A percentile compares a stretch with the other conserved stretches of the same genome.
Evolutionary conservation across 2,329 filamentous ascomycete genomes (phyloP).

Genomic region (Fusarium sp.): DNA sequence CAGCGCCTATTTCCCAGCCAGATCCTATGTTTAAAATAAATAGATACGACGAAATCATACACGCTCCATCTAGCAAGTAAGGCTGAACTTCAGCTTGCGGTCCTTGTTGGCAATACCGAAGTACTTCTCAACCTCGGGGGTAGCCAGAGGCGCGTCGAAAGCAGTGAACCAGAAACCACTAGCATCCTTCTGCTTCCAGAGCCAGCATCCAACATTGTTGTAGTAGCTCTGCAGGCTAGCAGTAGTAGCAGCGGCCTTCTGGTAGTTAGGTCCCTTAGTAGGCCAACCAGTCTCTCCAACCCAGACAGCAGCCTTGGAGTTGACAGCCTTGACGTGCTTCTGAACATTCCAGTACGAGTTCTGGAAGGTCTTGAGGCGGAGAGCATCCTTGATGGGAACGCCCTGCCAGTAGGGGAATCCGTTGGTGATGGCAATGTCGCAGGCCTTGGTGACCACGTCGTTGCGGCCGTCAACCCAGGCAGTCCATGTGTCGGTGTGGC

Average conservation of each 20-base stretch:
- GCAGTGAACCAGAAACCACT: conserved; percentile 45
- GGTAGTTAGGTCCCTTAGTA: conserved; percentile 33
- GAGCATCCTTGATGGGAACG: conserved; percentile 39
- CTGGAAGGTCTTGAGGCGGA: conserved; percentile 42
- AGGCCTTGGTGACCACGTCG: conserved; percentile 42
- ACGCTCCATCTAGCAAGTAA: conserved; percentile 29
- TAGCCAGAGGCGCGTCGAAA: conserved; percentile 32
- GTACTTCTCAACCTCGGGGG: conserved; percentile 41
- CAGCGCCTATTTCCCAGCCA: not conserved
- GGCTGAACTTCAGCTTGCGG: conserved; percentile 42
- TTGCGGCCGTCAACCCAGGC: conserved; percentile 43
- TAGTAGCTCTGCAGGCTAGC: conserved; percentile 37
- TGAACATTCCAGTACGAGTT: conserved; percentile 39
- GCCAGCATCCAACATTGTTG: conserved; percentile 38
- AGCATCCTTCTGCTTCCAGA: conserved; percentile 32
- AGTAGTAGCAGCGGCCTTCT: conserved; percentile 31
- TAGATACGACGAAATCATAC: not conserved
- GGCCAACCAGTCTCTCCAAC: conserved; percentile 44
- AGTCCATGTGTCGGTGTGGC: conserved; percentile 43
- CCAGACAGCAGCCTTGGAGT: conserved; percentile 36
- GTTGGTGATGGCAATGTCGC: conserved; percentile 41
- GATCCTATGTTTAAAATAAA: not conserved
- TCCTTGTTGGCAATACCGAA: conserved; percentile 39
- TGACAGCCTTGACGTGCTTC: conserved; percentile 37
- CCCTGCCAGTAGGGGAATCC: conserved; percentile 45